Base-by-base conservation (phyloP, 2,329 filamentous ascomycete species). In the Penicillium paneum region DNA sequence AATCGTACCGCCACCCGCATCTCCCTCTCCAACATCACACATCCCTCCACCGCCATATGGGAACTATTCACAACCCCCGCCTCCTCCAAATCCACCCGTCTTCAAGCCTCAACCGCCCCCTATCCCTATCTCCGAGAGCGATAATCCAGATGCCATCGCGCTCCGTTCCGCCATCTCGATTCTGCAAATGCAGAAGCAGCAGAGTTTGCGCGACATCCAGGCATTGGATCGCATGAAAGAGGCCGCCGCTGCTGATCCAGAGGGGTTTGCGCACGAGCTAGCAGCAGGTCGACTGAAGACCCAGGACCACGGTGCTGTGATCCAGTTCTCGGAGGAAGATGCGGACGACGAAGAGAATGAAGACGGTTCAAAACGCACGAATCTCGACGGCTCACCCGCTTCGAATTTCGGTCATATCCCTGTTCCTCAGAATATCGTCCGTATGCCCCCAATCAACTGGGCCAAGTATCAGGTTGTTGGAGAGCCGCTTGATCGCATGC, bases 391-490 rank as follows among this genome's bases (percentile, higher is more conserved):
- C 6, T 31, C 49, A 31, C 44, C 47, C 4, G 35, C 46, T 5
- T 61, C 61, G 10, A 57, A 60, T 3, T 91, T 91, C 77, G 78
- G 83, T 2, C 76, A 76, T 17, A 82, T 97, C 13, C 92, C 92
- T 0, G 82, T 81, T 13, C 85, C 89, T 7, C 93, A 97, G 71
- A 89, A 89, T 63, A 78, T 97, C 0, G 87, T 95, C 26, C 86
- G 92, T 38, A 91, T 87, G 75, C 93, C 93, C 8, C 88, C 90
- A 8, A 87, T 97, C 67, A 96, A 97, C 76, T 97, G 93, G 93
- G 84, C 86, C 12, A 92, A 96, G 69, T 97, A 97, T 72, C 90
- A 90, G 64, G 81, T 97, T n/a, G 85, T 94, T 3, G 92, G 91
- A 45, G 87, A 90, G 56, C 84, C 90, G 1, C 79, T 97, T 34